Conservation (phyloP, 768 basidiomycete genomes). For the Pleurotus cornucopiae region DNA sequence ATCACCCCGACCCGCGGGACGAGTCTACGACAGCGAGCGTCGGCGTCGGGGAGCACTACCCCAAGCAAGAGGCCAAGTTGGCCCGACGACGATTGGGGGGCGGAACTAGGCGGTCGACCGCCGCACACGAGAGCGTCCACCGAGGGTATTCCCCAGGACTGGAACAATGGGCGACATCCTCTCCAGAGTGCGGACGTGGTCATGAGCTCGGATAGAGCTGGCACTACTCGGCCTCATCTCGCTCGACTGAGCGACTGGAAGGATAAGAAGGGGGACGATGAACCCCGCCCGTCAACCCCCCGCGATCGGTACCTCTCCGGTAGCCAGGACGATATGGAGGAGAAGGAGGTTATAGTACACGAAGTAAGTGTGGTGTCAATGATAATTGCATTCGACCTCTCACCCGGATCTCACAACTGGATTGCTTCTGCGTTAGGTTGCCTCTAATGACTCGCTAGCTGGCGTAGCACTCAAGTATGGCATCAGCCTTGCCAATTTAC, state of each 20-base stretch:
- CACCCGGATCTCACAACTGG: background rate
- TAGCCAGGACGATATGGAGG: conserved; percentile 20
- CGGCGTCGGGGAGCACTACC: conserved; percentile 2
- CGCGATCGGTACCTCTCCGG: background rate
- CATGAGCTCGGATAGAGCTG: conserved; percentile 12
- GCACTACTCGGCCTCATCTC: conserved; percentile 36
- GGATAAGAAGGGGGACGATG: conserved; percentile 11
- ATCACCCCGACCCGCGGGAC: background rate
- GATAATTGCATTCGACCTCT: background rate
- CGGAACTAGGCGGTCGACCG: background rate
- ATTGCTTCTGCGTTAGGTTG: conserved; percentile 42
- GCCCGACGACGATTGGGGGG: background rate
- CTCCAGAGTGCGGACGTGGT: background rate
- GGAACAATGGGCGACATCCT: conserved; percentile 1
- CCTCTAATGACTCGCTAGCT: conserved; percentile 73
- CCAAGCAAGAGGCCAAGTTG: background rate
- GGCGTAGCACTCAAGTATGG: conserved; percentile 90
- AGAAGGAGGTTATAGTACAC: conserved; percentile 58
- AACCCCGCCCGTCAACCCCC: background rate
- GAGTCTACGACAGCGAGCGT: conserved; percentile 4
- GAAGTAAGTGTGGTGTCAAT: conserved; percentile 33
- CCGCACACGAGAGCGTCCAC: background rate
- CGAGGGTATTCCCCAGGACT: background rate
- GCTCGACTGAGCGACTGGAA: conserved; percentile 28
- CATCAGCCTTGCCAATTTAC: conserved; percentile 75